Evolutionary conservation across 805 yeast genomes (phyloP).

Genomic region (Candida yuanshanica): DNA sequence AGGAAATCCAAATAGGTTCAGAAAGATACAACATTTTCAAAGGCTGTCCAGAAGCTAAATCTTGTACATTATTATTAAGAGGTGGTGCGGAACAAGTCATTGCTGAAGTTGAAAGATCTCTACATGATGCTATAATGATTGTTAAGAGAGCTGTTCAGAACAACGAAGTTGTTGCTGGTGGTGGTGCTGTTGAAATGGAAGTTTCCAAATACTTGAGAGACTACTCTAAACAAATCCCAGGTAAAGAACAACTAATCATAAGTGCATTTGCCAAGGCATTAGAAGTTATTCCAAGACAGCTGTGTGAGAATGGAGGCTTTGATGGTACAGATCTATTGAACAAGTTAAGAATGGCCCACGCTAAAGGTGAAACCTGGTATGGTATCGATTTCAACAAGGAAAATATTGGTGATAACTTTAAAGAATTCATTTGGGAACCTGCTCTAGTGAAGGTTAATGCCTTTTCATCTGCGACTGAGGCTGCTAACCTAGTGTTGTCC

Average conservation of each 20-base stretch:
- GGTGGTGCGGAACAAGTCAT: constrained; percentile 99
- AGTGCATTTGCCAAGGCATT: constrained; percentile 91
- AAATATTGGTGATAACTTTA: constrained; percentile 76
- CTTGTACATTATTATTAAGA: constrained; percentile 88
- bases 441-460: constrained; percentile 91
- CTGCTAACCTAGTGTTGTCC: constrained; percentile 86
- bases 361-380: constrained; percentile 85
- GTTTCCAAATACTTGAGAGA: constrained; percentile 83
- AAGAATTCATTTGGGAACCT: constrained; percentile 95
- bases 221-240: constrained; percentile 80
- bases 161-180: constrained; percentile 90
- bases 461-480: constrained; percentile 93
- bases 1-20: constrained; percentile 93
- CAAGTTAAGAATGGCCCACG: constrained; percentile 87
- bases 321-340: constrained; percentile 95
- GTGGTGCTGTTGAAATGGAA: constrained; percentile 99
- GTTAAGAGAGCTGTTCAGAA: constrained; percentile 91
- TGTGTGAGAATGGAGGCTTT: constrained; percentile 98
- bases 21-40: constrained; percentile 91
- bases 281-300: constrained; percentile 94
- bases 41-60: constrained; percentile 88
- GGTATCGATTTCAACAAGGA: constrained; percentile 92
- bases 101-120: constrained; percentile 95
- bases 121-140: constrained; percentile 98
- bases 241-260: constrained; percentile 91